Base-by-base conservation (phyloP, 257 asterid species). In the Fraxinus excelsior region DNA sequence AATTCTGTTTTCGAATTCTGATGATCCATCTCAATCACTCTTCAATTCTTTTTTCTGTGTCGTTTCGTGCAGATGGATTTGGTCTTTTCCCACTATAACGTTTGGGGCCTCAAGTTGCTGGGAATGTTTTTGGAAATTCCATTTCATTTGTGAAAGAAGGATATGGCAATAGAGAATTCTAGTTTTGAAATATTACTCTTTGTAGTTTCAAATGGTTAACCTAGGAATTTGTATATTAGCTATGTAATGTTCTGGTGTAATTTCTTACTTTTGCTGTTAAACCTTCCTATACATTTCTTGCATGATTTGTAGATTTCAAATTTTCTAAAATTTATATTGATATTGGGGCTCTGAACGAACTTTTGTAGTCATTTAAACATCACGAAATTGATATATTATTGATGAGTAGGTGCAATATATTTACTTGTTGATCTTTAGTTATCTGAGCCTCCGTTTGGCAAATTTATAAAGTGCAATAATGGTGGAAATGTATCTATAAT, bases 91-190 rank as follows among this genome's bases (percentile, higher is more conserved):
- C 72, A 67, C 60, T 75, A 21, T 75, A 21, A 49, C 8, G 26
- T 56, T 64, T 3, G 21, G 84, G 76, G 44, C 62, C 7, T 6
- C 28, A n/a, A 75, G 69, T 73, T 56, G 76, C 67, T 84, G 60
- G 53, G 74, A 70, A 74, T 79, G 74, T 78, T 46, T 72, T 79
- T 62, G 65, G 71, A 29, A 29, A 73, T 64, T 78, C 71, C 79
- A 71, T 67, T 74, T 70, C 80, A 31, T 64, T 51, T 79, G 76
- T 53, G 51, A 42, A 40, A 2, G 38, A 75, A 79, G 64, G 42
- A 58, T 79, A n/a, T 66, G 75, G 84, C 58, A 74, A 74, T 75
- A 77, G 80, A 65, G 40, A 31, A 80, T 35, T 71, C 72, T 85
- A 76, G 79, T 77, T 85, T 62, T 65, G 60, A 79, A 73, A 42